Conservation (phyloP, 257 asterid genomes). For the Solanum etuberosum region DNA sequence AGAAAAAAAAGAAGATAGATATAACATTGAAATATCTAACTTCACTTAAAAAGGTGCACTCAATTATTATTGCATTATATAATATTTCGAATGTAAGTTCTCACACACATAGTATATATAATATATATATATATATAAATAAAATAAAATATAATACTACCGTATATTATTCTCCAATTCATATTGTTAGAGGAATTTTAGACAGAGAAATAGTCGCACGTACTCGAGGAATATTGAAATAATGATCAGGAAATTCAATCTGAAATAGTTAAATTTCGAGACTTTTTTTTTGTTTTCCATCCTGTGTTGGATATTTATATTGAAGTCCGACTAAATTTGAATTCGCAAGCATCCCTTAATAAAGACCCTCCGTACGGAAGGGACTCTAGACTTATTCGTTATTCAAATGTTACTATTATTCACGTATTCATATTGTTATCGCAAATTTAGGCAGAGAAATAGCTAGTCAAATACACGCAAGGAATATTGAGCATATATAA, state of each 20-base stretch:
- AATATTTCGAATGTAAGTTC: no score
- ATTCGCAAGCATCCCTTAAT: rapidly evolving
- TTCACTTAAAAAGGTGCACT: background rate
- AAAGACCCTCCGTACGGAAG: no score
- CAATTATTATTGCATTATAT: background rate
- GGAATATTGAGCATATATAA: background rate
- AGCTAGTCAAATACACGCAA: background rate
- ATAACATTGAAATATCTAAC: no score
- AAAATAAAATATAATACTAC: no score
- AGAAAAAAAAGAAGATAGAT: no score
- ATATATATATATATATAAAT: no score
- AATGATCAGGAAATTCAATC: background rate
- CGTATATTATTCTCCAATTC: background rate
- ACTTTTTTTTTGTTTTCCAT: no score
- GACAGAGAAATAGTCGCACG: background rate
- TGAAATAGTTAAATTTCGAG: background rate
- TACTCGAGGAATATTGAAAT: background rate
- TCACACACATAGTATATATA: no score
- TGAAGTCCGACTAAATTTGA: no score
- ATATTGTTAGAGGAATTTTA: background rate
- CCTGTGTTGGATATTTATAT: rapidly evolving
- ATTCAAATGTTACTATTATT: background rate
- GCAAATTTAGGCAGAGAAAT: background rate
- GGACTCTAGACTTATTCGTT: background rate
- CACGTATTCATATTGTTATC: background rate